Evolutionary conservation across 1,284 basidiomycete genomes (phyloP), one percentile per base, ranked within the genome.

Genomic region (Fomitopsis betulina): DNA sequence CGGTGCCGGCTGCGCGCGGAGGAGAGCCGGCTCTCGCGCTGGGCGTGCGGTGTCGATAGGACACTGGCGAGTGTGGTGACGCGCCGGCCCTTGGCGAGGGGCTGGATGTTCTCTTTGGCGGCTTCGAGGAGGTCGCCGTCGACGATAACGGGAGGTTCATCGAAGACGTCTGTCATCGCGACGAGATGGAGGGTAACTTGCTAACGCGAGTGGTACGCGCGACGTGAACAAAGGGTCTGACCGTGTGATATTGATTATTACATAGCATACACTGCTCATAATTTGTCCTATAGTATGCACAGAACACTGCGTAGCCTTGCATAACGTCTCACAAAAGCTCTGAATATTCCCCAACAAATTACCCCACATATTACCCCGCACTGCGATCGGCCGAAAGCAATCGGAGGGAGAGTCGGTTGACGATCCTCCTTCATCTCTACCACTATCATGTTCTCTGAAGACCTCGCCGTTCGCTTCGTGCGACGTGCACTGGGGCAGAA

Each of bases 41-140:
- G 84, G 1, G 81, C 84, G 68, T 90, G 87, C 23, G 89, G 90
- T 0, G 87, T 91, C 17, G 84, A 74, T 39, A 92, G 76, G 58
- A 91, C 79, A 47, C 82, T 79, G 19, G 88, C 87, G 53, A 92
- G 78, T 0, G 89, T 80, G 9, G 89, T 89, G 54, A 87, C 89
- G 63, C 87, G 80, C 54, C 89, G 79, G 15, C 89, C 89, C 5
- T 81, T 78, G 6, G 85, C 87, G 15, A 92, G 79, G 49, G 88
- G 89, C 68, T 89, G 89, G 39, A 92, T 88, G 65, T 92, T 92
- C 72, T 92, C 89, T 69, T 92, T 92, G 5, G 87, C 82, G 2
- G 88, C 88, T 67, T 91, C 89, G n/a, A 92, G 78, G 1, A 91
- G 75, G 65, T 91, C 89, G 62, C 84, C 86, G 72, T 92, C 89